Evolutionary conservation across 1,139 yeast species (phyloP), one percentile per base, ranked within the genome.

Genomic region (Lipomyces yarrowii): DNA sequence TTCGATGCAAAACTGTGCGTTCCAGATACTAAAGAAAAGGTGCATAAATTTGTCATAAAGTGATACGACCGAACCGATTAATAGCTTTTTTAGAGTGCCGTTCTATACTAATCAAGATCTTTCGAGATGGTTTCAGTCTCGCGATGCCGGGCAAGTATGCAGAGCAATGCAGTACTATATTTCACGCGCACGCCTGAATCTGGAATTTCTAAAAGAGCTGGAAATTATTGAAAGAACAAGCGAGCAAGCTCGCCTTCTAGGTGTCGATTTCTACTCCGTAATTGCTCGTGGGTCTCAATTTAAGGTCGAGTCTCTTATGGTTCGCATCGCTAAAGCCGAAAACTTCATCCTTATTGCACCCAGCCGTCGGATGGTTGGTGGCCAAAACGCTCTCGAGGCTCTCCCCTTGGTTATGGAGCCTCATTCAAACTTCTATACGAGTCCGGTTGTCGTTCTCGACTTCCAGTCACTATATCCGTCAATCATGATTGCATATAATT

Each of bases 381-480:
- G 87, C 63, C 97, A 93, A 83, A 87, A 88, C 72, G 90, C 98
- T 0, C 79, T 94, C 58, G 97, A 92, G 73, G 89, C 92, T 70
- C 86, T 94, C 8, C 97, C 99, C 0, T 80, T 94, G 65, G 91
- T 94, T 3, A 86, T 94, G 92, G 99, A 94, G 74, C 99, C 99
- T 0, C 86, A 86, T 55, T 86, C 97, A 5, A 86, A 86, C 55
- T 90, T 88, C 72, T 94, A 92, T 76, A 91, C 91, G 68, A 89
- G 96, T 60, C 99, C 99, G 0, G 80, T 94, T 60, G 84, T 93
- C 13, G 98, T 94, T 0, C 78, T 94, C 37, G 99, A 94, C 76
- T 94, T 94, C 74, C 98, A 94, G 73, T 91, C 98, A 0, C 81
- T 94, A 64, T 94, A 94, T 74, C 99, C 99, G 0, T 92, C 98